Base-by-base conservation (phyloP, 805 yeast genomes). In the Saturnispora halmiae region DNA sequence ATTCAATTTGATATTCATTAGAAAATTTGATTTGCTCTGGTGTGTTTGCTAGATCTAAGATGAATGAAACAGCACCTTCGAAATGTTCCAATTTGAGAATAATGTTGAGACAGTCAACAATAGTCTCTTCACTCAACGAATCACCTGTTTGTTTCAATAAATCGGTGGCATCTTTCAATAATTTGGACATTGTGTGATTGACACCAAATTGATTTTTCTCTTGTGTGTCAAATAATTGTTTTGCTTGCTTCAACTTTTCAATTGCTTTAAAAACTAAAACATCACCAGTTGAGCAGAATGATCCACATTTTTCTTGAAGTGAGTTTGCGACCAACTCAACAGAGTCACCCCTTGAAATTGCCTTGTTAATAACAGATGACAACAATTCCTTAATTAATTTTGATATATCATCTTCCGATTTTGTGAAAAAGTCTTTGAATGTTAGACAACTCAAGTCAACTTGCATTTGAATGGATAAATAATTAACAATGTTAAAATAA, bases 211-310 rank as follows among this genome's bases (percentile, higher is more conserved):
- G 96, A 10, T 31, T 24, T 16, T 30, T 70, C 55, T 88, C 95
- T 51, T 78, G 76, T 48, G 74, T 73, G 20, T 67, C 60, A 2
- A 84, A 85, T 45, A 77, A 74, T 43, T 77, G 82, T 52, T 80
- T 82, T 1, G 97, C 96, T 51, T 81, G 78, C 43, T 90, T 82
- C 52, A 92, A 67, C 58, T 82, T 87, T 58, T 92, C 98, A 51
- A 87, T 78, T 0, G 96, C 97, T 60, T 90, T 82, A 68, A 88
- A 92, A 11, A 92, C 84, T 45, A 87, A 71, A 21, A 92, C 96
- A 60, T 92, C 98, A 49, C 82, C 85, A 13, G 94, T 77, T 0
- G 96, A 85, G 55, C 97, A 92, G 61, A 87, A 92, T 0, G 95
- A 78, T 1, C 95, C 94, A 66, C 98, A 92, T 45, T 90, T 79